Evolutionary conservation across 257 asterid species (phyloP), one percentile per base, ranked within the genome.

Genomic region (Nicotiana attenuata): DNA sequence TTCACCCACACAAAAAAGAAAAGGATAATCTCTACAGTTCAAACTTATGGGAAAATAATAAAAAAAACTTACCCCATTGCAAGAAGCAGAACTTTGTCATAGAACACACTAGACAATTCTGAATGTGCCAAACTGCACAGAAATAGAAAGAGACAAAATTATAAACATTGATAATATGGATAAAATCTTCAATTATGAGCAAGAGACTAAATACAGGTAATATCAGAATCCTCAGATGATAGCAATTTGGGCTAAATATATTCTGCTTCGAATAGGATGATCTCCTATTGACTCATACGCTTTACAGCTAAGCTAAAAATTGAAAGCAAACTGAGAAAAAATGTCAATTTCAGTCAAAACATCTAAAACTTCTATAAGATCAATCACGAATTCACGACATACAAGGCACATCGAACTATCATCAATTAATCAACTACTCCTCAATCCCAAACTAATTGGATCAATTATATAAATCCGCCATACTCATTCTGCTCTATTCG

Each of bases 111-210:
- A 22, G 91, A 89, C 77, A 88, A 77, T 82, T 89, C 91, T 31
- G 92, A 91, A 84, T 89, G 92, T 33, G 94, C 94, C 35, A 91
- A 89, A 78, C 94, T 91, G 88, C 84, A 87, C 76, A 81, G 65
- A 82, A 33, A 81, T 71, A 29, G 81, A 65, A 14, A 14, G 22
- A 14, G 24, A 52, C 17, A 71, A 45, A 71, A 47, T 45, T 17
- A 71, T 41, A 71, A 20, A 20, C 59, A 26, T 71, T 71, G 14
- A 41, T 38, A 69, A 38, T n/a, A 41, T 20, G n/a, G 47, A 22
- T 16, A 73, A 64, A 50, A 47, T 73, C 61, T 24, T 14, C 15
- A 73, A 47, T 47, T 45, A 22, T 35, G 1, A 45, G 61, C 3
- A 7, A 47, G 26, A 24, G 79, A 73, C 61, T 14, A 50, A 47